Base-by-base conservation (phyloP, 305 asterid species). In the Fraxinus xanthoxyloides region DNA sequence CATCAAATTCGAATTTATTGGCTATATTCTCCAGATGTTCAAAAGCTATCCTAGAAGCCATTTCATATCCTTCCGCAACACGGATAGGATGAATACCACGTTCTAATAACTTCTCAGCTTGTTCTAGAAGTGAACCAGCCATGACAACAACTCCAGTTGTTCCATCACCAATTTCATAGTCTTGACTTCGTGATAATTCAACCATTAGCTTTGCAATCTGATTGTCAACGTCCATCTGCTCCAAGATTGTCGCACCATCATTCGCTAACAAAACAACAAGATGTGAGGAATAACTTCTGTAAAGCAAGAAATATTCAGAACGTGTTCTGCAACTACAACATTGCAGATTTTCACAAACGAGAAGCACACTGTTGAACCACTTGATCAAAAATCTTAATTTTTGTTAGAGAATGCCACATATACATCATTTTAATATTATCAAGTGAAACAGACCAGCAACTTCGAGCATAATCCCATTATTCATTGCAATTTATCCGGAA, bases 61-160 rank as follows among this genome's bases (percentile, higher is more conserved):
- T 80, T 82, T 95, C 99, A 86, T 94, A 95, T 72, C 99, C 99
- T 89, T 95, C 98, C 0, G 99, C 98, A 65, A 95, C 75, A 31
- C 99, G 88, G 76, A 95, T 95, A 79, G 98, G 97, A 86, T 95
- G 99, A 85, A 95, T 94, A 26, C 99, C 99, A n/a, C 96, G 97
- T 63, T 95, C 99, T 83, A 95, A 82, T 30, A 92, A 88, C 82
- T 95, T 93, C 90, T 95, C 94, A 59, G 99, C 97, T 85, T 93
- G 96, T 70, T 92, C 99, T 8, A 95, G 88, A 81, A 95, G 98
- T 61, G 96, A 86, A 83, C 98, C 99, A 12, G 99, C 99, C 99
- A 93, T 86, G 76, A 95, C 99, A 82, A 95, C 98, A 75, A 93
- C 97, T 73, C 99, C 99, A 40, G 99, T 95, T 19, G 99, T 95